phyloP scores from a whole-genome alignment of 2,329 filamentous ascomycete genomes.

The Fusarium globosum region DNA sequence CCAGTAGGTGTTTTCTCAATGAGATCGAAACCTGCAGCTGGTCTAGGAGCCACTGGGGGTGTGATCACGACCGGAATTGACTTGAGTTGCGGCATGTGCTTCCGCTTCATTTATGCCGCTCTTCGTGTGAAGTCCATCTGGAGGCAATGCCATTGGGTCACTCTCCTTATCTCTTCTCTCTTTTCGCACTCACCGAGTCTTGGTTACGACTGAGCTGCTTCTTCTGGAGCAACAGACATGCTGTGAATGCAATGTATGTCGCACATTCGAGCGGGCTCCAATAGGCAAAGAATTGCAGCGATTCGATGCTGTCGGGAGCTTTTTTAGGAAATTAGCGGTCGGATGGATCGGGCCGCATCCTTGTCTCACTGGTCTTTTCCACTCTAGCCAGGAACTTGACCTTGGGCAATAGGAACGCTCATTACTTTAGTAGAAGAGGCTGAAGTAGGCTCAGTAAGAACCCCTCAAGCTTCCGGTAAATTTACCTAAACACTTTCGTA shows the following conservation, averaged over 20 bases:
- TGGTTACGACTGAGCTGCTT: not conserved
- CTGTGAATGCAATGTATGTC: not conserved
- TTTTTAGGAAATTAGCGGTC: not conserved
- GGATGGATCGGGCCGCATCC: not conserved
- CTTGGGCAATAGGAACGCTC: no score
- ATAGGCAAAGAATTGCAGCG: not conserved
- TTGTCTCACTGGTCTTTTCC: not conserved
- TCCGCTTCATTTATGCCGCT: no score
- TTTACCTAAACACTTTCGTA: no score
- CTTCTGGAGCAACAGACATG: not conserved
- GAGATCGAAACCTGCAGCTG: rapidly evolving
- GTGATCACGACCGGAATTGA: no score
- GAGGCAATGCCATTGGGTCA: not conserved
- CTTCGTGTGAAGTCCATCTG: no score
- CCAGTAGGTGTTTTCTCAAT: no score
- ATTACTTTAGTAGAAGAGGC: no score
- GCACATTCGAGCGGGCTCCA: not conserved
- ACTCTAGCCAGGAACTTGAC: not conserved
- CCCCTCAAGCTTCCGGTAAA: no score
- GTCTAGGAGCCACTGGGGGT: not conserved
- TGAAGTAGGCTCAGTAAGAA: no score
- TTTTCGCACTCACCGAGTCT: not conserved
- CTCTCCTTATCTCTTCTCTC: not conserved
- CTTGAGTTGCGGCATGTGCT: not conserved
- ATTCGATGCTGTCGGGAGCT: not conserved